Base-by-base conservation (phyloP, 192 early-diverging fungal species). In the Jimgerdemannia flammicorona region DNA sequence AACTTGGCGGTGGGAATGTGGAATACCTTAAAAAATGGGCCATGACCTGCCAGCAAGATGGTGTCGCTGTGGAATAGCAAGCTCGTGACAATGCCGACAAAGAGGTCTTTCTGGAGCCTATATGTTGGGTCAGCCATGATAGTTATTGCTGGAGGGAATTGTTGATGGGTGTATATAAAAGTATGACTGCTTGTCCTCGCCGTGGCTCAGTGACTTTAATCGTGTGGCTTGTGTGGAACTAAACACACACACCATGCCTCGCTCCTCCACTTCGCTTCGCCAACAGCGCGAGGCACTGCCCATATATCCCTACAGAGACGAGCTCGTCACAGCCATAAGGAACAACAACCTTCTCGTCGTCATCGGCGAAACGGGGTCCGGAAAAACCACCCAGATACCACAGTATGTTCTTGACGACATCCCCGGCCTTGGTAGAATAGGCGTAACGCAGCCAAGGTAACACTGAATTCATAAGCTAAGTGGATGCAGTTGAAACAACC, bases 361-460 rank as follows among this genome's bases (percentile, higher is more conserved):
- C 4, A 95, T 97, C 72, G 97, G 97, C 68, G 96, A 98, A 78
- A 98, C 97, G 84, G 81, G 91, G 67, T 91, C 90, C 7, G 95
- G 95, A 72, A 96, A 96, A 78, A 96, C 95, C 11, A 96, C 95
- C 1, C 95, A 96, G 77, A 79, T 96, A 44, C 94, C 95, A 17
- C 94, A 95, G 78, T 96, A 92, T 70, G 77, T 91, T 29, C 77
- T 93, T 11, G 90, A 93, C 43, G 80, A 82, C 66, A 81, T 87
- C 66, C 79, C 75, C 14, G 76, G 84, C 9, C 67, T 70, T 10
- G 82, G 80, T 67, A 80, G 79, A 14, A 85, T 95, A 42, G 88
- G 84, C 19, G 87, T 93, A 14, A 95, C 93, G 18, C 95, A 96
- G 75, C 95, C 95, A 70, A 79, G 88, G 88, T 89, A n/a, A 49